A percentile compares a stretch with the other conserved stretches of the same genome.
These are phyloP conservation scores for Hypsizygus marmoreus DNA, from an alignment of 768 basidiomycete genomes.

Conservation along the genomic window DNA sequence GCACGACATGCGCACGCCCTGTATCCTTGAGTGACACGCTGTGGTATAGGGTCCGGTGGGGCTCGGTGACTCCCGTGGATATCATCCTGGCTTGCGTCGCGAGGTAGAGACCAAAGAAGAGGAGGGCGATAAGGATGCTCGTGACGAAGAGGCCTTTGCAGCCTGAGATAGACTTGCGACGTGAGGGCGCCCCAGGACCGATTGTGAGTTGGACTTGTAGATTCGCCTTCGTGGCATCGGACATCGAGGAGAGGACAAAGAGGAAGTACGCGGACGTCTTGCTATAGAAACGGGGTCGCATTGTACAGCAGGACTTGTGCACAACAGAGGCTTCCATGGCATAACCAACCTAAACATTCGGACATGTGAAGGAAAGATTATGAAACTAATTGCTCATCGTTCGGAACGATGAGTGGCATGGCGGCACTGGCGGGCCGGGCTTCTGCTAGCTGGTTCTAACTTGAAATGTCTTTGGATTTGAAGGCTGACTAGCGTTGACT, in stretches of 20 bases:
- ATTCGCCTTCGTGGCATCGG: too few species aligned
- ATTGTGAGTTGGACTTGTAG: conserved; percentile 1
- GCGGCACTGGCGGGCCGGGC: too few species aligned
- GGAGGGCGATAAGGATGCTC: conserved; percentile 2
- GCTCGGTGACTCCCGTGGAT: background rate
- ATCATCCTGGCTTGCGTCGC: conserved; percentile 1
- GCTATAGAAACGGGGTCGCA: too few species aligned
- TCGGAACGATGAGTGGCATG: conserved; percentile 1
- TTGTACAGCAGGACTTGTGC: too few species aligned
- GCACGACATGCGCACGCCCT: conserved; percentile 10
- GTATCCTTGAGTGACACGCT: conserved; percentile 1
- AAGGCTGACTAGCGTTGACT: too few species aligned
- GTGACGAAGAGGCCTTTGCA: conserved; percentile 13
- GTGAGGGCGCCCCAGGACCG: conserved; percentile 1
- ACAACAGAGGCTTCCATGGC: too few species aligned
- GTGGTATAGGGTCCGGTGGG: conserved; percentile 15
- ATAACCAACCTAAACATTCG: too few species aligned
- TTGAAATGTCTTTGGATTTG: conserved; percentile 1
- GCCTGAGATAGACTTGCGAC: conserved; percentile 10
- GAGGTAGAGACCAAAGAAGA: conserved; percentile 7
- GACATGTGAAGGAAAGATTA: too few species aligned
- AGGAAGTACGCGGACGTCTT: too few species aligned
- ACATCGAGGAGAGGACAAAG: too few species aligned
- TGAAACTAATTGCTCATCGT: too few species aligned
- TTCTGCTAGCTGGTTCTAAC: conserved; percentile 4